These are phyloP conservation scores for Hypoxylon cercidicola DNA, from an alignment of 495 filamentous ascomycete species.

Conservation along the genomic window DNA sequence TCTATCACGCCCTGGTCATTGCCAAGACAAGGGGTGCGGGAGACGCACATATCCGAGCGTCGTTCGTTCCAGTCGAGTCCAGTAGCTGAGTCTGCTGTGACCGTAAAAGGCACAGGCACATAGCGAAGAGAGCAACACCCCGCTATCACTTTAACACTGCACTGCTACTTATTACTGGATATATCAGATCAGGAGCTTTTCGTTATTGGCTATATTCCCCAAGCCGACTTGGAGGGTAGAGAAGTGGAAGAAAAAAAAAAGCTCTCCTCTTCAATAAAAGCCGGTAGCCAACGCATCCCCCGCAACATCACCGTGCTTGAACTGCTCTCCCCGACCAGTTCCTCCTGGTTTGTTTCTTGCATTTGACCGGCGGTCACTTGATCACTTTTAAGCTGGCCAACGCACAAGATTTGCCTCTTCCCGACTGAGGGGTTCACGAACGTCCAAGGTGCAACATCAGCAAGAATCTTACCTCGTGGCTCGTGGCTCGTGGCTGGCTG, in stretches of 20 bases:
- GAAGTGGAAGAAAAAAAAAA: neutral
- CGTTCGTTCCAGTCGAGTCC: slow-evolving; percentile 24
- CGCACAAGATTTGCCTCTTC: slow-evolving; percentile 31
- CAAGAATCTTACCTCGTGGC: neutral
- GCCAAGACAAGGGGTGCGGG: slow-evolving; percentile 17
- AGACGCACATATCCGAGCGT: slow-evolving; percentile 25
- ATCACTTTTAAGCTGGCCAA: slow-evolving; percentile 26
- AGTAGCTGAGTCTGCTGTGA: slow-evolving; percentile 2
- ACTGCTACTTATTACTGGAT: slow-evolving; percentile 20
- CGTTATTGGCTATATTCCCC: slow-evolving; percentile 35
- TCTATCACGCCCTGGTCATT: slow-evolving; percentile 8
- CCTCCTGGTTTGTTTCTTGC: slow-evolving; percentile 12
- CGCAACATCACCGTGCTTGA: slow-evolving; percentile 17
- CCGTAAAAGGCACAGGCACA: slow-evolving; percentile 13
- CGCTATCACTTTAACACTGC: slow-evolving; percentile 18
- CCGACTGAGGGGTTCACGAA: slow-evolving; percentile 31
- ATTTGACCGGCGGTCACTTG: slow-evolving; percentile 32
- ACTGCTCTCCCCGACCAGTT: slow-evolving; percentile 5
- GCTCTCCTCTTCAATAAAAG: slow-evolving; percentile 36
- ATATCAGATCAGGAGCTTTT: slow-evolving; percentile 17
- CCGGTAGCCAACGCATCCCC: slow-evolving; percentile 30
- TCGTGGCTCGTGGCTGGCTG: slow-evolving; percentile 31
- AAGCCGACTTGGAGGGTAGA: slow-evolving; percentile 30
- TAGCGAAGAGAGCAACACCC: slow-evolving; percentile 17
- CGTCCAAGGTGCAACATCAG: slow-evolving; percentile 7